Evolutionary conservation across 2,329 filamentous ascomycete species (phyloP).

Genomic region (Colletotrichum trifolii): DNA sequence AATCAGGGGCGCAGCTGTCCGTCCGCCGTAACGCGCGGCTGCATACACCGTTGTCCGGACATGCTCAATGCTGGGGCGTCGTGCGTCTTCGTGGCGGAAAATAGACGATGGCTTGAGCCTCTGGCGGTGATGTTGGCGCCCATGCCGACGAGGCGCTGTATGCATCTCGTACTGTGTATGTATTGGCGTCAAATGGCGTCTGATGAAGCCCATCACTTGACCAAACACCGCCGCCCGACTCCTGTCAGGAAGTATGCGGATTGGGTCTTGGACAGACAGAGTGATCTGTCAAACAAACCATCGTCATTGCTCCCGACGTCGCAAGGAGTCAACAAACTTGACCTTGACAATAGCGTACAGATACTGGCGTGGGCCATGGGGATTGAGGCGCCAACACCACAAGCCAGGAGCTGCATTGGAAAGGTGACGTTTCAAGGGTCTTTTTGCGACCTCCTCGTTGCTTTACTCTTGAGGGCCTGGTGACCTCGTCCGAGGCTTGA

Average conservation of each 20-base stretch:
- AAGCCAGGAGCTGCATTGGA: conserved; percentile 6
- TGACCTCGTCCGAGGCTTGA: conserved; percentile 20
- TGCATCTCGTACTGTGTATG: not conserved
- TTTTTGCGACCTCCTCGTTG: conserved; percentile 15
- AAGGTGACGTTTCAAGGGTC: conserved; percentile 33
- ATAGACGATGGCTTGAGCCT: conserved; percentile 15
- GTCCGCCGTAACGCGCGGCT: conserved; percentile 14
- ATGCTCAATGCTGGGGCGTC: conserved; percentile 1
- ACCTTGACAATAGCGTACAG: not conserved
- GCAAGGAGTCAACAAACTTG: conserved; percentile 3
- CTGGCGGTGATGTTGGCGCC: conserved; percentile 9
- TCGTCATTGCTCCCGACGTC: conserved; percentile 20
- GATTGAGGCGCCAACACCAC: not conserved
- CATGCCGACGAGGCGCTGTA: conserved; percentile 4
- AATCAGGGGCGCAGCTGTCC: conserved; percentile 8
- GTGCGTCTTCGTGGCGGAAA: conserved; percentile 1
- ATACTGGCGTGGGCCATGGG: not conserved
- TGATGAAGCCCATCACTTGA: conserved; percentile 16
- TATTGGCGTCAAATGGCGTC: conserved; percentile 12
- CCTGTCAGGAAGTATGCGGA: not conserved
- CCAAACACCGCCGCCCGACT: not conserved
- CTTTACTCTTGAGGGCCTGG: conserved; percentile 9
- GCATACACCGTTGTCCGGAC: conserved; percentile 2
- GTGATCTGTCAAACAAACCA: conserved; percentile 30
- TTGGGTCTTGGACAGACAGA: conserved; percentile 14